Evolutionary conservation across 2,329 filamentous ascomycete genomes (phyloP), one percentile per base, ranked within the genome.

Genomic region (Cladosporium cucumerinum): DNA sequence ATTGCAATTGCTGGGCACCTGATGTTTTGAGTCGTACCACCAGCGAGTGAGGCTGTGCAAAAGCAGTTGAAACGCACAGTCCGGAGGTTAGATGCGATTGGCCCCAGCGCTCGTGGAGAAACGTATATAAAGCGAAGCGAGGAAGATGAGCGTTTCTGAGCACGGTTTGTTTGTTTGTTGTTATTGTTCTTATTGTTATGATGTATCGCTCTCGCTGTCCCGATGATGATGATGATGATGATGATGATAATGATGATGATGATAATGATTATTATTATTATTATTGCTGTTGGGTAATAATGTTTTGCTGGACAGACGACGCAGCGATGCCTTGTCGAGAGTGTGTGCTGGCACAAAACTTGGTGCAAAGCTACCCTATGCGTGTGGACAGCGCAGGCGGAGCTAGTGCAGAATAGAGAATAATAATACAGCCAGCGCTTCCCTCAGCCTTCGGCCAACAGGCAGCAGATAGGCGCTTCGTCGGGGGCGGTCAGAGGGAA

Each of bases 1-100:
- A 21, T 18, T 36, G 34, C 36, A 43, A n/a, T 43, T 7, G 36
- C 36, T 43, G 36, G 36, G 36, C 36, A 43, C 36, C 36, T 43
- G 23, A 36, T 39, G 32, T 57, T 36, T 57, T 57, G 55, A 43
- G 21, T 57, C 34, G 55, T 25, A n/a, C 32, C 36, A 43, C 36
- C 32, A 18, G 18, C 34, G 30, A 57, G 25, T 34, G 55, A 57
- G 55, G 55, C 55, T 57, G 55, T 57, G 55, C 55, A 57, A 57
- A 39, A 57, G 54, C 34, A 57, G 55, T 57, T 57, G 55, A 57
- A 57, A 28, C 26, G 55, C 55, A 57, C 55, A 43, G 21, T 39
- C 34, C 55, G 55, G 55, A 34, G 36, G 36, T 43, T n/a, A 43
- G 36, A 43, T 43, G 36, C 34, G 23, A 34, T 26, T 57, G 55